These are phyloP conservation scores for Backusella mclennaniae DNA, from an alignment of 192 early-diverging fungal genomes.

Conservation along the genomic window DNA sequence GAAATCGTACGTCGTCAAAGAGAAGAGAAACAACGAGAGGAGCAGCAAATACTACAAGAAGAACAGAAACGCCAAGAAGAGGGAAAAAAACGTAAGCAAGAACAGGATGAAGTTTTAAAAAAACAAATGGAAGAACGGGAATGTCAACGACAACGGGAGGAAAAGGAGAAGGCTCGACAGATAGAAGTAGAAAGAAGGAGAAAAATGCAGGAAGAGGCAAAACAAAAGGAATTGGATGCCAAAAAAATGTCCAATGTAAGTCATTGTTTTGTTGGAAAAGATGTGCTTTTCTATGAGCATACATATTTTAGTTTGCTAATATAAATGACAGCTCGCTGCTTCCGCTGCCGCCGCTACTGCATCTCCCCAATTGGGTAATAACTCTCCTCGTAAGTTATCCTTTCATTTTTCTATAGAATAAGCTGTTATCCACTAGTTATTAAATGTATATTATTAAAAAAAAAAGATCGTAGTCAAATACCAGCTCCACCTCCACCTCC, in stretches of 20 bases:
- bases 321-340: constrained; percentile 7
- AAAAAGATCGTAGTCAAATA: constrained; percentile 28
- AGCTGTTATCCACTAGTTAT: background rate
- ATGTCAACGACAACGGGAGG: constrained; percentile 16
- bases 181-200: constrained; percentile 16
- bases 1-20: constrained; percentile 17
- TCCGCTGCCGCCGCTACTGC: background rate
- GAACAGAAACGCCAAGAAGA: constrained; percentile 16
- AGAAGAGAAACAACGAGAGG: constrained; percentile 16
- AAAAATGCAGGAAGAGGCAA: constrained; percentile 27
- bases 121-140: constrained; percentile 32
- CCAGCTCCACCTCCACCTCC: constrained; percentile 33
- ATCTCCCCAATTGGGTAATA: constrained; percentile 18
- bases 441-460: background rate
- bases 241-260: constrained; percentile 7
- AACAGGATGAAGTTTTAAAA: constrained; percentile 1
- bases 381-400: constrained; percentile 9
- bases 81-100: constrained; percentile 22
- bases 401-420: background rate
- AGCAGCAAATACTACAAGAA: background rate
- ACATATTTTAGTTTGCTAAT: background rate
- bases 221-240: constrained; percentile 14
- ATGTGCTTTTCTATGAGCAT: background rate
- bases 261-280: background rate
- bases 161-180: constrained; percentile 27